These are phyloP conservation scores for Linum usitatissimum DNA, from an alignment of 345 rosid genomes.

Conservation along the genomic window DNA sequence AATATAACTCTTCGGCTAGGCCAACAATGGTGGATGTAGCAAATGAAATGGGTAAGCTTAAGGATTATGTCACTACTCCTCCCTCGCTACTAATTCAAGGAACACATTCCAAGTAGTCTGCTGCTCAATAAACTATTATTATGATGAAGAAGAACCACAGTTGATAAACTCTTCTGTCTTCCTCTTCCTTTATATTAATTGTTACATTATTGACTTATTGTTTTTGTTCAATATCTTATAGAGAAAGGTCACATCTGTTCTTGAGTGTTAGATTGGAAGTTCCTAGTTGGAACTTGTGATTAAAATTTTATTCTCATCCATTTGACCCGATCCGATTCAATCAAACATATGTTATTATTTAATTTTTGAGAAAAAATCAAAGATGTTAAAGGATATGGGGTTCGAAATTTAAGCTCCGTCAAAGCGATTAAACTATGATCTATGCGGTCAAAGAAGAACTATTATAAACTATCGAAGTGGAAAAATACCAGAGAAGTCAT, in stretches of 20 bases:
- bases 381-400: too few relatives aligned
- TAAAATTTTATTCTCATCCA: neutral
- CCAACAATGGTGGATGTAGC: constrained; percentile 81
- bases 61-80: constrained; percentile 46
- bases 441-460: too few relatives aligned
- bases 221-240: neutral
- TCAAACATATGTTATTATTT: too few relatives aligned
- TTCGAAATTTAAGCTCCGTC: too few relatives aligned
- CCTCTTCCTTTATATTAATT: neutral
- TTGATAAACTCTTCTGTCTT: neutral
- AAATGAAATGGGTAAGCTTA: constrained; percentile 58
- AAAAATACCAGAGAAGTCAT: too few relatives aligned
- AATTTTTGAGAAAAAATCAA: too few relatives aligned
- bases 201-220: neutral
- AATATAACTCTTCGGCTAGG: constrained; percentile 56
- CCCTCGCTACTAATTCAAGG: constrained; percentile 23
- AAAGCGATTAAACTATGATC: too few relatives aligned
- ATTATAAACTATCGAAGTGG: too few relatives aligned
- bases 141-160: neutral
- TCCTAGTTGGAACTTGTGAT: neutral
- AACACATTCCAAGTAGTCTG: constrained; percentile 18
- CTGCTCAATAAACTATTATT: neutral
- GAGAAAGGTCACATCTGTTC: neutral
- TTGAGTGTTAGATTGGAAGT: neutral
- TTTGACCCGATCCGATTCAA: too few relatives aligned